Base-by-base conservation (phyloP, 768 basidiomycete genomes). In the Sporobolomyces pararoseus region DNA sequence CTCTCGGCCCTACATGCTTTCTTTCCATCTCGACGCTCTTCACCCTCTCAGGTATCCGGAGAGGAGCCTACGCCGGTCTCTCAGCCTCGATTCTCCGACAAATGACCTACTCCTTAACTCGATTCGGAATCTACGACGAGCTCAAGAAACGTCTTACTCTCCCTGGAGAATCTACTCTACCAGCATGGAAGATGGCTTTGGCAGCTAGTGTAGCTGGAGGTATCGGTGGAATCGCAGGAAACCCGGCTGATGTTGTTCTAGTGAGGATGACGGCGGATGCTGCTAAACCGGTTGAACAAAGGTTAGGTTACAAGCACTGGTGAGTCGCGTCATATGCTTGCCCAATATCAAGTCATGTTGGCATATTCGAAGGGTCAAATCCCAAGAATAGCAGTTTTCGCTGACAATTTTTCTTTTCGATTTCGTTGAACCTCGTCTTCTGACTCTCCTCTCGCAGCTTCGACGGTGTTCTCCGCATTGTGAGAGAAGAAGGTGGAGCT, bases 191-290 rank as follows among this genome's bases (percentile, higher is more conserved):
- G 57, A 64, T 77, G 58, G 74, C 72, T 0, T 1, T 72, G 1
- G 67, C 70, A 6, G 76, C 73, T n/a, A 54, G 63, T 9, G 25
- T 65, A 3, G 76, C 76, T 0, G 76, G 76, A 3, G 75, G 69
- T 6, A 50, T 66, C 4, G 76, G 76, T 4, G 76, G 76, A 1
- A 34, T 77, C 17, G 76, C 76, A 1, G 76, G 76, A 3, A 77
- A 77, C 61, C 76, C 76, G 29, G 75, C 75, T 3, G 76, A 77
- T 31, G 75, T 77, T 17, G 66, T 76, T 6, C 35, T 73, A 7
- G 76, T 77, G 14, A 63, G 76, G 25, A 77, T 77, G 76, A 77
- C 73, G 51, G 60, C 64, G 9, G 76, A 77, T 27, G 72, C 68
- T 9, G 72, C 42, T 9, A 47, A 59, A 42, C 65, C 73, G 0